Conservation (phyloP, 2,329 filamentous ascomycete genomes). For the Aspergillus sp. region DNA sequence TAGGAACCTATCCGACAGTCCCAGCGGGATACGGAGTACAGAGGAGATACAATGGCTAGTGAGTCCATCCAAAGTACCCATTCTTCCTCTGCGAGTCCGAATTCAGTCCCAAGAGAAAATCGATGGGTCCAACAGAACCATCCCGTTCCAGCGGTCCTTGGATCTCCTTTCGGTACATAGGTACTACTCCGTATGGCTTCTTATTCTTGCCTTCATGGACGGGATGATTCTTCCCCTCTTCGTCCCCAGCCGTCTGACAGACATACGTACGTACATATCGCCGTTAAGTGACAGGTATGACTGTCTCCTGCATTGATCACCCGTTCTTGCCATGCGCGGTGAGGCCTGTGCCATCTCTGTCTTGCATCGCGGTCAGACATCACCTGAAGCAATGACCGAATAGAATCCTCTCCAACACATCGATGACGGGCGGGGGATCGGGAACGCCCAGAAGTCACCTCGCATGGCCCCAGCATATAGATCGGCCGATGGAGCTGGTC, state of each 20-base stretch:
- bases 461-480: no score
- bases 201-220: not conserved
- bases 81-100: constrained; percentile 5
- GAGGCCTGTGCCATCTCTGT: constrained; percentile 11
- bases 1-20: constrained; percentile 20
- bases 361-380: constrained; percentile 4
- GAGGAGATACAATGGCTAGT: constrained; percentile 8
- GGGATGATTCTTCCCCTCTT: not conserved
- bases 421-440: not conserved
- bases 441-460: no score
- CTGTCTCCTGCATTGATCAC: constrained; percentile 22
- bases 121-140: constrained; percentile 2
- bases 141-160: constrained; percentile 15
- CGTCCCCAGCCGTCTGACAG: constrained; percentile 11
- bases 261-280: constrained; percentile 15
- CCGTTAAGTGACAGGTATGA: constrained; percentile 19
- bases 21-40: constrained; percentile 3
- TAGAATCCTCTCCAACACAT: not conserved
- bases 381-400: not conserved
- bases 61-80: not conserved
- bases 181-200: not conserved
- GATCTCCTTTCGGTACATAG: constrained; percentile 1
- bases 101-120: constrained; percentile 13
- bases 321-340: constrained; percentile 12
- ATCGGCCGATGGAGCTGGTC: no score